Evolutionary conservation across 768 basidiomycete genomes (phyloP).

Genomic region (Psilocybe tampanensis): DNA sequence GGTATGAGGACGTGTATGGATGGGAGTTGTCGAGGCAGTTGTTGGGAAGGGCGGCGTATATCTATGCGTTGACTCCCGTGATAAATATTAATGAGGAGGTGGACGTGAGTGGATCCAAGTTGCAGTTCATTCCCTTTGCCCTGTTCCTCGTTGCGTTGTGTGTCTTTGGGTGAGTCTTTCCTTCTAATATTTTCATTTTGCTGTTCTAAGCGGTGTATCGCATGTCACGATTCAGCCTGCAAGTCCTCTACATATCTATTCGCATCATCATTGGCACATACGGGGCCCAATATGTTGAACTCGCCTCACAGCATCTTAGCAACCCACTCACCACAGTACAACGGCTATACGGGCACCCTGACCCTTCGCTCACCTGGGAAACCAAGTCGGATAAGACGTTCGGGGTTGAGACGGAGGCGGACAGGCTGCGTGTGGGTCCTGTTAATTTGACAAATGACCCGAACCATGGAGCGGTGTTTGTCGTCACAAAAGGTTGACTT

Average conservation of each 20-base stretch:
- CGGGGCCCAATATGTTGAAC: not conserved
- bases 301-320: not conserved
- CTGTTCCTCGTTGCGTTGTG: not conserved
- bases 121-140: not conserved
- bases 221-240: not conserved
- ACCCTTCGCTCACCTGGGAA: not conserved
- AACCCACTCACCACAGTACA: slow-evolving; percentile 1
- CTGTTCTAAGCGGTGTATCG: not conserved
- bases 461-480: not conserved
- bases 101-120: not conserved
- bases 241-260: not conserved
- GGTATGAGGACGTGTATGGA: not conserved
- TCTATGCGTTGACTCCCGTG: not conserved
- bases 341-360: not conserved
- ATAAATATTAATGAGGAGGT: not conserved
- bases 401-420: not conserved
- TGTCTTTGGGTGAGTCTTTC: not conserved
- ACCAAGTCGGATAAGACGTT: not conserved
- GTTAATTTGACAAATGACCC: not conserved
- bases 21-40: not conserved
- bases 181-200: not conserved
- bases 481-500: not conserved
- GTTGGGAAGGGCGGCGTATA: not conserved
- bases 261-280: not conserved
- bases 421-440: not conserved